These are phyloP conservation scores for Beauveria scarabaeidicola DNA, from an alignment of 2,329 filamentous ascomycete species.

Conservation along the genomic window DNA sequence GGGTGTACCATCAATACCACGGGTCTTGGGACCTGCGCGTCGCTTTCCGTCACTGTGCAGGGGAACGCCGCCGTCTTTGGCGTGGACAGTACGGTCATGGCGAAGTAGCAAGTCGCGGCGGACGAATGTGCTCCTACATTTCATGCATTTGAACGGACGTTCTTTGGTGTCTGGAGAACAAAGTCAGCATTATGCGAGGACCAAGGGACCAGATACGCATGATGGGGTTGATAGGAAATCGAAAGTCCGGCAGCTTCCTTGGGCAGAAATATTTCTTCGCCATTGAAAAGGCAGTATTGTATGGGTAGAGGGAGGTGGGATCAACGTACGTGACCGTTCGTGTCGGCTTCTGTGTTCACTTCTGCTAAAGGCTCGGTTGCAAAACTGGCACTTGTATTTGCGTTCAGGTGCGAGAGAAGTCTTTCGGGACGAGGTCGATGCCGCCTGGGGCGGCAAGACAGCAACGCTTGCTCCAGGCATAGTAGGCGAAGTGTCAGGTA, in stretches of 20 bases:
- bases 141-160: constrained; percentile 95
- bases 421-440: constrained; percentile 68
- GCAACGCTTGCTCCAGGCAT: constrained; percentile 67
- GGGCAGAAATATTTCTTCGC: no score
- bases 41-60: constrained; percentile 92
- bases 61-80: constrained; percentile 91
- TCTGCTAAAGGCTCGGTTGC: constrained; percentile 92
- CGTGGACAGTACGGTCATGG: constrained; percentile 96
- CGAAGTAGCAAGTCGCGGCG: constrained; percentile 91
- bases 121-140: constrained; percentile 97
- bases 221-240: not conserved
- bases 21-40: constrained; percentile 61
- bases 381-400: constrained; percentile 99
- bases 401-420: constrained; percentile 74
- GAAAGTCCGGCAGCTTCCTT: not conserved
- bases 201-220: no score
- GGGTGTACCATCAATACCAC: constrained; percentile 53
- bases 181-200: not conserved
- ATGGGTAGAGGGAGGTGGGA: not conserved
- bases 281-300: not conserved
- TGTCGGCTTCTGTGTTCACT: constrained; percentile 96
- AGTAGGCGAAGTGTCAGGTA: constrained; percentile 20
- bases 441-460: constrained; percentile 52
- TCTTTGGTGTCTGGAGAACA: constrained; percentile 79
- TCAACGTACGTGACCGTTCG: constrained; percentile 89